Evolutionary conservation across 805 yeast species (phyloP).

Genomic region (Alloascoidea hylecoeti): DNA sequence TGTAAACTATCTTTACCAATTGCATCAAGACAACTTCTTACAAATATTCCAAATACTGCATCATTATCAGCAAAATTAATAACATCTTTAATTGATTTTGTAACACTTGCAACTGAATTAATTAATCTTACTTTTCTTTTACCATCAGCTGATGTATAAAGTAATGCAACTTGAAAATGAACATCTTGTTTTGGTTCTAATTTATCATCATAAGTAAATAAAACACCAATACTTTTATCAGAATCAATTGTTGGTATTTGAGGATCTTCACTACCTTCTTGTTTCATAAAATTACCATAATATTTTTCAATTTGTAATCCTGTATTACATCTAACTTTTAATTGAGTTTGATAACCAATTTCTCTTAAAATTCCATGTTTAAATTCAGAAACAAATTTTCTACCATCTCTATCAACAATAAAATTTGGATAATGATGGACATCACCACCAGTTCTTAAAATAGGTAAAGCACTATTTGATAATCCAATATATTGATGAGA

Average conservation of each 20-base stretch:
- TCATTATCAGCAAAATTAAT: slow-evolving; percentile 76
- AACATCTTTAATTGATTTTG: slow-evolving; percentile 58
- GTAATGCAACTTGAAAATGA: slow-evolving; percentile 81
- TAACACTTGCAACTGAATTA: slow-evolving; percentile 70
- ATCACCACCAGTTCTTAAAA: slow-evolving; percentile 57
- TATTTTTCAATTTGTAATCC: slow-evolving; percentile 75
- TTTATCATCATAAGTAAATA: slow-evolving; percentile 66
- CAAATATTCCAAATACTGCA: slow-evolving; percentile 34
- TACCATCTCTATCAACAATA: slow-evolving; percentile 54
- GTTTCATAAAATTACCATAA: slow-evolving; percentile 41
- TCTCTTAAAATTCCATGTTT: slow-evolving; percentile 27
- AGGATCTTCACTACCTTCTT: slow-evolving; percentile 37
- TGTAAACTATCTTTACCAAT: slow-evolving; percentile 26
- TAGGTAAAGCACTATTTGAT: slow-evolving; percentile 54
- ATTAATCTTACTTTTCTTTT: slow-evolving; percentile 74
- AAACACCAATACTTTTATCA: slow-evolving; percentile 54
- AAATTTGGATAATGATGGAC: slow-evolving; percentile 55
- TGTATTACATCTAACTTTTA: slow-evolving; percentile 76
- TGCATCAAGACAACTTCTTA: slow-evolving; percentile 31
- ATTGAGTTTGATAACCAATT: slow-evolving; percentile 65
- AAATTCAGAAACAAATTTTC: slow-evolving; percentile 45
- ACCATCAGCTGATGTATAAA: slow-evolving; percentile 73
- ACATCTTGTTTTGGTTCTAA: slow-evolving; percentile 60
- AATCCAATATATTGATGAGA: slow-evolving; percentile 55
- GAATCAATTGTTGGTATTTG: slow-evolving; percentile 48